These are phyloP conservation scores for Pseudogymnoascus sp. DNA, from an alignment of 2,329 filamentous ascomycete species.

Conservation along the genomic window DNA sequence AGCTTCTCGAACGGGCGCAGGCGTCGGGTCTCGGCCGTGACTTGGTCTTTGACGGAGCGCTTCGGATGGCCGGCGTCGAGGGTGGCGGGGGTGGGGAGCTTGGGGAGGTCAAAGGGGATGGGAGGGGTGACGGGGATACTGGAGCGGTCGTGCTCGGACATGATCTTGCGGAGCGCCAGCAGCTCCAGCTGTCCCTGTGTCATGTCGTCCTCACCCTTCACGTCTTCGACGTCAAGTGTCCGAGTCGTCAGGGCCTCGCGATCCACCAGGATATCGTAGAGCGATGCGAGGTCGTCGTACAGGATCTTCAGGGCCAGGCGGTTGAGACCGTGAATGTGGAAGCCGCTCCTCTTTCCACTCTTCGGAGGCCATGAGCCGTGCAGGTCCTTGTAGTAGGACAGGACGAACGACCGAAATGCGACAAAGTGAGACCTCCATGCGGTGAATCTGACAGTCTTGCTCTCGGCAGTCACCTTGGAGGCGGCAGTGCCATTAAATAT, in stretches of 20 bases:
- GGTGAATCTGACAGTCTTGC: slow-evolving; percentile 73
- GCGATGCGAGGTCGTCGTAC: slow-evolving; percentile 74
- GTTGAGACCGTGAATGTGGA: slow-evolving; percentile 80
- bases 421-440: slow-evolving; percentile 70
- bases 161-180: slow-evolving; percentile 65
- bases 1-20: slow-evolving; percentile 72
- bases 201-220: slow-evolving; percentile 39
- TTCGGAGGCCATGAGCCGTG: slow-evolving; percentile 85
- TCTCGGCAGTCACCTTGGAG: slow-evolving; percentile 68
- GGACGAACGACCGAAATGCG: slow-evolving; percentile 56
- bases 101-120: slow-evolving; percentile 80
- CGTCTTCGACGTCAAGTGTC: slow-evolving; percentile 49
- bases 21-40: slow-evolving; percentile 60
- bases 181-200: slow-evolving; percentile 49
- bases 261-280: slow-evolving; percentile 87
- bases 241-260: slow-evolving; percentile 69
- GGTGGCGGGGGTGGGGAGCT: slow-evolving; percentile 59
- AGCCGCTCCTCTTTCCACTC: slow-evolving; percentile 85
- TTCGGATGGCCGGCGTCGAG: slow-evolving; percentile 56
- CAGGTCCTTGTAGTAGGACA: slow-evolving; percentile 55
- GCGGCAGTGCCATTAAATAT: slow-evolving; percentile 82
- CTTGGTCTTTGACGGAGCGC: slow-evolving; percentile 63
- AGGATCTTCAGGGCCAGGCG: slow-evolving; percentile 70
- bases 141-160: slow-evolving; percentile 82
- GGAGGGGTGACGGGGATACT: slow-evolving; percentile 84